phyloP scores from a whole-genome alignment of 2,329 filamentous ascomycete species.

The Cladophialophora yegresii region DNA sequence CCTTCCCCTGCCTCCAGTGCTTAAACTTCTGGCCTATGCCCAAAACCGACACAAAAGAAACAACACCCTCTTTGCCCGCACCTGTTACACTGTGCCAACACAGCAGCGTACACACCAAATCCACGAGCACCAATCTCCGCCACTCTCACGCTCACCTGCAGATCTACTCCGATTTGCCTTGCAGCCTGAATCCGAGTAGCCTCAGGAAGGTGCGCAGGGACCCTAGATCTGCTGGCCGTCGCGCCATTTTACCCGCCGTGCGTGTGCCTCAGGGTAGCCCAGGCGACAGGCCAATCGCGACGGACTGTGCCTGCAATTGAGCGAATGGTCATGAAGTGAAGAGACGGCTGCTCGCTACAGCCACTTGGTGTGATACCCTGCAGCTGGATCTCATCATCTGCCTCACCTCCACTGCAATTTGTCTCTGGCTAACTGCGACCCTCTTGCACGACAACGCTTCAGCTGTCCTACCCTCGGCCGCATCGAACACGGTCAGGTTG shows the following conservation, averaged over 20 bases:
- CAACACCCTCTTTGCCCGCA: slow-evolving; percentile 10
- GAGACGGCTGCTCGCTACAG: slow-evolving; percentile 5
- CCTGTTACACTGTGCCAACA: slow-evolving; percentile 28
- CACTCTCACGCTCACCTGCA: slow-evolving; percentile 8
- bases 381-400: slow-evolving; percentile 21
- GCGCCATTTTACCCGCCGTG: slow-evolving; percentile 10
- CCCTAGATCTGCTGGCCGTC: slow-evolving; percentile 13
- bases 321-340: slow-evolving; percentile 15
- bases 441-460: slow-evolving; percentile 9
- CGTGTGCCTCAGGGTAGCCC: slow-evolving; percentile 12
- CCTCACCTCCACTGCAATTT: slow-evolving; percentile 8
- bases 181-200: slow-evolving; percentile 12
- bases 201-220: slow-evolving; percentile 22
- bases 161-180: slow-evolving; percentile 15
- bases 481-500: slow-evolving; percentile 6
- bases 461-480: slow-evolving; percentile 8
- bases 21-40: slow-evolving; percentile 22
- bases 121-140: slow-evolving; percentile 2
- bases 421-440: background rate
- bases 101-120: slow-evolving; percentile 20
- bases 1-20: background rate
- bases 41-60: slow-evolving; percentile 30
- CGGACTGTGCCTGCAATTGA: slow-evolving; percentile 13
- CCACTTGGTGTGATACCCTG: slow-evolving; percentile 9
- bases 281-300: slow-evolving; percentile 4